Evolutionary conservation across 208 protist species (phyloP), one percentile per base, ranked within the genome.

Genomic region (Herpetomonas tarakana): DNA sequence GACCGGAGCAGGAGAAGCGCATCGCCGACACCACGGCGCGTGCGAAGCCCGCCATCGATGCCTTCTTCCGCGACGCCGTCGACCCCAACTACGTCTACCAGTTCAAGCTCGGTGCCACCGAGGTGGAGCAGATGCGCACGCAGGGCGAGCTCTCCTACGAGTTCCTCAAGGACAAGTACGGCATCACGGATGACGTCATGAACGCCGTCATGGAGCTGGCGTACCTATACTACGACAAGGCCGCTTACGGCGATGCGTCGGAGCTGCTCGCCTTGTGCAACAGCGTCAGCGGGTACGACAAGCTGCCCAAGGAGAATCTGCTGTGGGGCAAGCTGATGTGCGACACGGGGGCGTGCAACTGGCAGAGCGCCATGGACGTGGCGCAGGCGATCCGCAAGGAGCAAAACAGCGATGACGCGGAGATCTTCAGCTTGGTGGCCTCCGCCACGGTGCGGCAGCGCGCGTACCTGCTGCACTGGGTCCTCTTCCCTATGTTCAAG

Each of bases 401-500:
- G 51, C 83, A 91, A 67, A 92, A 84, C 58, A 70, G 64, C 28
- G 80, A 72, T 63, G 83, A 90, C 55, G 79, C 88, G 26, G 78
- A 89, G 41, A 70, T 81, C 52, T 87, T 87, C 47, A 76, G 83
- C 26, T 62, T 62, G 7, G 69, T 73, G 6, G 84, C 78, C 61
- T 71, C 62, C 31, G 90, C 78, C 22, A 93, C 85, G 26, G 75
- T 84, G 30, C 81, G 79, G 1, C 71, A 77, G 39, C 90, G 91
- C 30, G 86, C 78, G 52, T 95, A 86, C 87, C 71, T 97, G 52
- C 74, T 97, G 58, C 91, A 97, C 71, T 94, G 88, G 88, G 80
- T 90, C 18, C 82, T 97, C 49, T 97, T 97, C 65, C 78, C 90
- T n/a, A 95, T 92, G 71, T 97, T 97, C 78, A 94, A 92, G 75